Base-by-base conservation (phyloP, 345 rosid genomes). In the Boechera retrofracta region DNA sequence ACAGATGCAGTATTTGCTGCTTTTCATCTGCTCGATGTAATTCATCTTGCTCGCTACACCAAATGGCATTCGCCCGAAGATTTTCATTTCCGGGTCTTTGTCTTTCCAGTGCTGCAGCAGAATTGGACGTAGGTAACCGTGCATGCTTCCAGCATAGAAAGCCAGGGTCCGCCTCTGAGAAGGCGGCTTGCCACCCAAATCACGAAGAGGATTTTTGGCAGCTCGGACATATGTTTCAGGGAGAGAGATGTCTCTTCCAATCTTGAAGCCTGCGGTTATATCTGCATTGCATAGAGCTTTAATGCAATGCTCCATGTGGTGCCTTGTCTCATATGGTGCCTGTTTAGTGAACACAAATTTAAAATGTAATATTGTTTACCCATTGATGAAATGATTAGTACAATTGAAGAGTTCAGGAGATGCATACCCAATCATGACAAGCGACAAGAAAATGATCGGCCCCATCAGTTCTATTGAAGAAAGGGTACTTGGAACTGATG, bases 291-390 rank as follows among this genome's bases (percentile, higher is more conserved):
- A 94, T 29, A 94, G 85, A 47, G 97, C 96, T 83, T 91, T 94
- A 71, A 94, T 87, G 84, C 98, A 90, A 38, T 87, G 91, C 73
- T 94, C 98, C 98, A 94, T 94, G 80, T 94, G 98, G 82, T 89
- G 97, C 77, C 97, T 88, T 28, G 98, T 90, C 71, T 94, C 97
- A n/a, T 90, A 94, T 12, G 98, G 98, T 71, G 98, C 98, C 97
- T 94, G 85, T 42, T 72, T 49, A 33, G 44, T 52, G 21, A 58
- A 28, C 1, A 21, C 44, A 65, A 6, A 10, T 28, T 15, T 5
- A 78, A 5, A 41, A 39, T 5, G 0, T 2, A 26, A 73, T 6
- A 67, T 31, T 11, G 4, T 35, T 67, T 48, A 33, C 15, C 6
- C 32, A 24, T 24, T 70, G 53, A 15, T 3, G 36, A 68, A 42